phyloP scores from a whole-genome alignment of 2,329 filamentous ascomycete species.

The Decorospora gaudefroyi region DNA sequence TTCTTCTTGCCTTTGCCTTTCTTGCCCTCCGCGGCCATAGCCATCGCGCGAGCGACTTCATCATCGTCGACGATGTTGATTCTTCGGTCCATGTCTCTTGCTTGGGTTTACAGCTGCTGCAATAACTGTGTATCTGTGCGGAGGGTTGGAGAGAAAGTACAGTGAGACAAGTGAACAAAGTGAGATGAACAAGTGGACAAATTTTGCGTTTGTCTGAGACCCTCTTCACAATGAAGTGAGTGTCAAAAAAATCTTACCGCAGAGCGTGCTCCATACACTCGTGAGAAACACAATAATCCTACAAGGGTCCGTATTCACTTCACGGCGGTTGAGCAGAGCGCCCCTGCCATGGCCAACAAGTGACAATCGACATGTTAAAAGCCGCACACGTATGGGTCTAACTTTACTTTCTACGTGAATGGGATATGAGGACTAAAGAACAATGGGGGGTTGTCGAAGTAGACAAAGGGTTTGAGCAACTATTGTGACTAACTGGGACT shows the following conservation, averaged over 20 bases:
- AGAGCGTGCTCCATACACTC: too few species aligned
- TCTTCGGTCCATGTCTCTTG: background rate
- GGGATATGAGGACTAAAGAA: too few species aligned
- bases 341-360: too few species aligned
- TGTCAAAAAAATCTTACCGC: background rate
- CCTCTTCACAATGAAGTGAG: slow-evolving; percentile 7
- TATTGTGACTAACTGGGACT: too few species aligned
- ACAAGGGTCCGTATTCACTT: too few species aligned
- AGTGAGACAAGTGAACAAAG: background rate
- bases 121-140: background rate
- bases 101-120: background rate
- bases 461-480: too few species aligned
- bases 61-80: slow-evolving; percentile 10
- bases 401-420: too few species aligned
- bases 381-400: too few species aligned
- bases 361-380: too few species aligned
- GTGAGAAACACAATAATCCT: too few species aligned
- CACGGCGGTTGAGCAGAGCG: too few species aligned
- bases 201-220: slow-evolving; percentile 6
- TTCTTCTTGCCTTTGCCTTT: slow-evolving; percentile 3
- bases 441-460: too few species aligned
- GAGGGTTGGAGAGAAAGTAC: background rate
- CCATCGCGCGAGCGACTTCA: slow-evolving; percentile 3
- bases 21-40: slow-evolving; percentile 2
- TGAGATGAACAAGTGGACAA: background rate